These are phyloP conservation scores for Austroboletus niveus DNA, from an alignment of 1,284 basidiomycete species.

Conservation along the genomic window DNA sequence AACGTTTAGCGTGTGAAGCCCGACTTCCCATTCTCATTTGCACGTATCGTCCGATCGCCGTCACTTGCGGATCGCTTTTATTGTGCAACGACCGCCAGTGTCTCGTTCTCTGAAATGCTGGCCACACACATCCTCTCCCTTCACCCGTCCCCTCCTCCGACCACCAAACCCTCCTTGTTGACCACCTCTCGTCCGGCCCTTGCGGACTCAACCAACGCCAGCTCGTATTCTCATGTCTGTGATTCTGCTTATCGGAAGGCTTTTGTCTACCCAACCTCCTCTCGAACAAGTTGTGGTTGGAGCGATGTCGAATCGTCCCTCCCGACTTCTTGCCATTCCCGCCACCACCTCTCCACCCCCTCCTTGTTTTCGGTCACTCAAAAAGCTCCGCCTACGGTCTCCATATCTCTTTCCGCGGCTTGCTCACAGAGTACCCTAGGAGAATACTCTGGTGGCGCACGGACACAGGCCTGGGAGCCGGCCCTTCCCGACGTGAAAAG, in stretches of 20 bases:
- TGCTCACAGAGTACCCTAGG: slow-evolving; percentile 22
- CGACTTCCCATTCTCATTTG: slow-evolving; percentile 7
- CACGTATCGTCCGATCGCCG: slow-evolving; percentile 11
- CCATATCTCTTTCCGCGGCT: slow-evolving; percentile 29
- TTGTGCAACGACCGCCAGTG: slow-evolving; percentile 6
- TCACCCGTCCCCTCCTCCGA: neutral
- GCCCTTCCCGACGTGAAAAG: slow-evolving; percentile 32
- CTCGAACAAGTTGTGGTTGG: slow-evolving; percentile 15
- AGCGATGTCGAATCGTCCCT: slow-evolving; percentile 1
- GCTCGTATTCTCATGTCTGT: slow-evolving; percentile 4
- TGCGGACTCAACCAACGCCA: slow-evolving; percentile 25
- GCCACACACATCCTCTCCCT: slow-evolving; percentile 9
- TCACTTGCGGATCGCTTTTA: slow-evolving; percentile 4
- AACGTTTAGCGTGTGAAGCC: slow-evolving; percentile 15
- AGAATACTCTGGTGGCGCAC: slow-evolving; percentile 1
- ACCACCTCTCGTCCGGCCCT: slow-evolving; percentile 18
- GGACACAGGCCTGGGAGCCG: slow-evolving; percentile 9
- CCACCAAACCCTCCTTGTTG: neutral
- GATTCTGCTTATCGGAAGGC: slow-evolving; percentile 10
- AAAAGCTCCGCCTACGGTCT: slow-evolving; percentile 33
- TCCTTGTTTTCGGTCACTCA: slow-evolving; percentile 22
- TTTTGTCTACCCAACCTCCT: slow-evolving; percentile 13
- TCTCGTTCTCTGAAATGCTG: slow-evolving; percentile 18
- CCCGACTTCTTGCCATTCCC: slow-evolving; percentile 6
- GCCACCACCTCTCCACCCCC: slow-evolving; percentile 4